Evolutionary conservation across 78 protist species (phyloP), one percentile per base, ranked within the genome.

Genomic region (Monocercomonoides exilis): DNA sequence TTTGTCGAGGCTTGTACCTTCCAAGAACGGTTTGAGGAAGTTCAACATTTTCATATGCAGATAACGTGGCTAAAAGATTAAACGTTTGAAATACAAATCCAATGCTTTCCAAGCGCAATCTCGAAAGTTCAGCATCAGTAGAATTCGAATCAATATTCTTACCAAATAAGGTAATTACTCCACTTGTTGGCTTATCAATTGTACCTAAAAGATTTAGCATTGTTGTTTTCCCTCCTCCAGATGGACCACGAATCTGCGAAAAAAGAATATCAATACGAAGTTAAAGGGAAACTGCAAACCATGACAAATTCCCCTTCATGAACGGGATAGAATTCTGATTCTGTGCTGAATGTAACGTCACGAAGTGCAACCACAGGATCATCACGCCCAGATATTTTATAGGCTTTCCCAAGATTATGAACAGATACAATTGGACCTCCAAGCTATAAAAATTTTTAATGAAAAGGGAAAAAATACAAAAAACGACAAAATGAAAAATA

Each of bases 141-240:
- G 44, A 32, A 1, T 82, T 5, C 0, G 2, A 42, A 43, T 82
- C 85, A 54, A 82, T 82, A 34, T 33, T 79, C 6, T 6, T 79
- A 32, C 11, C 82, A 21, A 79, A 79, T 33, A 79, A 21, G 6
- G n/a, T 4, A 29, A 79, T 41, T 6, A 32, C 34, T 21, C 85
- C 87, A 0, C 1, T 85, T 1, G 95, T 90, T 0, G 95, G 89
- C 77, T 63, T 35, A 80, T 96, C 98, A 21, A 96, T 81, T 43
- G 97, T 94, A 35, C 98, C 98, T 36, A 96, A 36, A 35, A 95
- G 32, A 85, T 96, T 95, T 21, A 95, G 82, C 45, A 95, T 84
- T 0, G 94, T 91, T 46, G 98, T 96, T 87, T 96, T 96, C 43
- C 98, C 98, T 45, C 98, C 97, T 3, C 98, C 98, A 0, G 93